Evolutionary conservation across 2,329 filamentous ascomycete genomes (phyloP), one percentile per base, ranked within the genome.

Genomic region (Arthrobotrys iridis): DNA sequence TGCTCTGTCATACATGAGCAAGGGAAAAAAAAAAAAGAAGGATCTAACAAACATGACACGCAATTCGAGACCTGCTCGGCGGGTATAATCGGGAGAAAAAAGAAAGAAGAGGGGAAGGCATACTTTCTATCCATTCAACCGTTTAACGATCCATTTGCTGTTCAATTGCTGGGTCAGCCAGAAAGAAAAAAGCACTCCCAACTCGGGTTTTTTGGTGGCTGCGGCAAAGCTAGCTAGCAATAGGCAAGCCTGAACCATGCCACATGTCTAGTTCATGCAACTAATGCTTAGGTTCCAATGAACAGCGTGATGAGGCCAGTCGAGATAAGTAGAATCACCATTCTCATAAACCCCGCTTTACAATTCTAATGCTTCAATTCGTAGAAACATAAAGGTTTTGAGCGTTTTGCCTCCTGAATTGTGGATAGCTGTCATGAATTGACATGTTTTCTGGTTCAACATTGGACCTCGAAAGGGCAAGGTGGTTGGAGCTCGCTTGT

Each of bases 11-110:
- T 33, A 52, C 46, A 52, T 52, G 46, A 26, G n/a, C 50, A 8
- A 22, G 30, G 50, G 18, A 33, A 52, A 35, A 46, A 55, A 58
- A 57, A 65, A 43, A 26, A 22, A 28, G 30, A 59, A 48, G 26
- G 63, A 64, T 75, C 71, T 68, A 60, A 66, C 62, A 50, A 37
- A 74, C 35, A 33, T 74, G 70, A 75, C 71, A 75, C 71, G 63
- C 71, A 68, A 68, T 68, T 68, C 63, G 57, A 64, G 63, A 59
- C 63, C 28, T 26, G n/a, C 40, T 59, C 46, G 33, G 67, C 71
- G 71, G 71, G 63, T 75, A 75, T 62, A 63, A 37, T 59, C 71
- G 71, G 71, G 71, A 46, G 48, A 67, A 59, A 55, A 48, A 58
- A 55, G 20, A 62, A 60, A 70, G 33, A 22, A 45, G 41, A 60